Conservation (phyloP, 2,329 filamentous ascomycete species). For the Alternaria consortialis region DNA sequence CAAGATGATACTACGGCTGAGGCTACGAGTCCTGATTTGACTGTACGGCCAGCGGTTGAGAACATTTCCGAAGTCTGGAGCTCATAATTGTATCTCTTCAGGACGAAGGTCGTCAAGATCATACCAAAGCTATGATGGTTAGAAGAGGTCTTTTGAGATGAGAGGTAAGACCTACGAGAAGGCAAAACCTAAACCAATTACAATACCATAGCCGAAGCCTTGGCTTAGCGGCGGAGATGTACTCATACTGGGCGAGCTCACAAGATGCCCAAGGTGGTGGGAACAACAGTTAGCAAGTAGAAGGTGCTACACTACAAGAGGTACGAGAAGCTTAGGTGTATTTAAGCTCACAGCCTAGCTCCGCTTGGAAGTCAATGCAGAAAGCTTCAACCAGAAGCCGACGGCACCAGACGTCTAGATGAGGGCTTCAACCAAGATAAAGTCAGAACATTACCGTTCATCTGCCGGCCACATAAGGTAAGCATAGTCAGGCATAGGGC, state of each 20-base stretch:
- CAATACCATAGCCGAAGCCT: conserved; percentile 79
- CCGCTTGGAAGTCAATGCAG: background rate
- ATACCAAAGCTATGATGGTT: conserved; percentile 64
- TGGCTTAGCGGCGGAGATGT: conserved; percentile 57
- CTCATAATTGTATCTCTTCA: conserved; percentile 76
- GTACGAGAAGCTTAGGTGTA: background rate
- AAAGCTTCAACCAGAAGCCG: conserved; percentile 1
- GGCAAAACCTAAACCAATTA: conserved; percentile 75
- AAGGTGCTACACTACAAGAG: background rate
- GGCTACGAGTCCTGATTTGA: conserved; percentile 88
- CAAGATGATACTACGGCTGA: conserved; percentile 91
- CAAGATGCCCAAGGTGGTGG: background rate
- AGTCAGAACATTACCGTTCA: conserved; percentile 10
- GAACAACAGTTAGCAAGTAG: background rate
- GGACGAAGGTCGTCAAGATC: conserved; percentile 75
- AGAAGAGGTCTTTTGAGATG: conserved; percentile 7
- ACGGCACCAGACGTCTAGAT: background rate
- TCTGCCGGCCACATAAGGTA: conserved; percentile 14
- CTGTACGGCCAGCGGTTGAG: conserved; percentile 84
- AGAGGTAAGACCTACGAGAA: conserved; percentile 64
- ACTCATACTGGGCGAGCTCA: conserved; percentile 3
- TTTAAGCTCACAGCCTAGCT: background rate
- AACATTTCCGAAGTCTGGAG: conserved; percentile 94
- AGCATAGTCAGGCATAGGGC: conserved; percentile 8
- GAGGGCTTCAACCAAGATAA: conserved; percentile 20